Base-by-base conservation (phyloP, 768 basidiomycete genomes). In the Boletus pseudo-olivaceus region DNA sequence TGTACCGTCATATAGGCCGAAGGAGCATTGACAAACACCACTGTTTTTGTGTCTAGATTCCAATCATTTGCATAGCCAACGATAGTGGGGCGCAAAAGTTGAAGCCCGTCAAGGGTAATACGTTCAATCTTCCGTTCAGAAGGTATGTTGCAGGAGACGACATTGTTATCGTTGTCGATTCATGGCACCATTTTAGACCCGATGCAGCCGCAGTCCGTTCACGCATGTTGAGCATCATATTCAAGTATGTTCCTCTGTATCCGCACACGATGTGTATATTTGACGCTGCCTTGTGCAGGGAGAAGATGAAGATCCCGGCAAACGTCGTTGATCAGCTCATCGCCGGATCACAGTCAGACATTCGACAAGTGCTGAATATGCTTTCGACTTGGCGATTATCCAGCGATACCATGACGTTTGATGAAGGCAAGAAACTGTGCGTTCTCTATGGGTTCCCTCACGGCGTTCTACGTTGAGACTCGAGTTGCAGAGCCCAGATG, bases 321-420 rank as follows among this genome's bases (percentile, higher is more conserved):
- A 91, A 91, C 54, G 96, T 95, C 39, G 72, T 98, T 33, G 97
- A 99, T 65, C 91, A 97, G 68, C 87, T 99, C 32, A 82, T 98
- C 53, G 71, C 75, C 2, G 90, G 96, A 5, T 80, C 93, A 2
- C 91, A 97, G 62, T 96, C 95, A 2, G 97, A 99, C 71, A 96
- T 99, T 54, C 89, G 97, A 4, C 96, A 96, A 68, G 92, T 98
- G 19, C 73, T 99, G 55, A 98, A 98, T 69, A 98, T 99, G 93
- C 76, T 99, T 12, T 96, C 97, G 5, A 98, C 96, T 0, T 98
- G 93, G 91, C 93, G 87, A 63, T 72, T 98, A n/a, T 88, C 88
- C 9, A 87, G 76, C 57, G 70, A 78, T 51, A 78, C 82, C 3
- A 92, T 99, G 87, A 80, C 85, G 60, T 98, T 92, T 67, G 95